phyloP scores from a whole-genome alignment of 768 basidiomycete species.

The Fomitopsis pulvina region DNA sequence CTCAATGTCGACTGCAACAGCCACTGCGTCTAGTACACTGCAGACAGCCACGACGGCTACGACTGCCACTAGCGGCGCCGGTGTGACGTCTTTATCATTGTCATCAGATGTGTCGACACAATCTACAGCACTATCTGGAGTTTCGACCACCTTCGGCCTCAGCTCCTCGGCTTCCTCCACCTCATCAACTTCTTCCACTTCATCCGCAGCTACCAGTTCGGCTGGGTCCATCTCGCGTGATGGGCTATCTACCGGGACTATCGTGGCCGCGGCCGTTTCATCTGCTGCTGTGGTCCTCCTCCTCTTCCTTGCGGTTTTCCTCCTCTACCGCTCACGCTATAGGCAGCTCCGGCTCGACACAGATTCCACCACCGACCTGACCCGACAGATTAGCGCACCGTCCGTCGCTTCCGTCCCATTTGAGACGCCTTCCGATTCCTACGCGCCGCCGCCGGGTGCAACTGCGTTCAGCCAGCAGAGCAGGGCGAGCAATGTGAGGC shows the following conservation, averaged over 20 bases:
- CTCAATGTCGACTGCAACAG: no score
- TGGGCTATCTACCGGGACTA: conserved; percentile 10
- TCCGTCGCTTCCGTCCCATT: neutral
- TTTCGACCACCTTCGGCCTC: neutral
- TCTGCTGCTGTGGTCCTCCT: conserved; percentile 10
- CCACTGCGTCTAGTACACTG: no score
- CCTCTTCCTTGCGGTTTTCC: conserved; percentile 12
- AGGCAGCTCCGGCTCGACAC: conserved; percentile 4
- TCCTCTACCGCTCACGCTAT: conserved; percentile 11
- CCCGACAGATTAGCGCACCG: neutral
- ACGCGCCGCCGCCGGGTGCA: neutral
- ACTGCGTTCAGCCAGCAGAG: neutral
- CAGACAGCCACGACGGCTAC: no score
- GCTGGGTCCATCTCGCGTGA: neutral
- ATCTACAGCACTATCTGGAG: neutral
- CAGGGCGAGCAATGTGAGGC: neutral
- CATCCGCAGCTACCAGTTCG: neutral
- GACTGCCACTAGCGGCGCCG: no score
- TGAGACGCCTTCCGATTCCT: neutral
- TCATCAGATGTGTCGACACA: neutral
- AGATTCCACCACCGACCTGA: conserved; percentile 1
- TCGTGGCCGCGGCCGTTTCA: conserved; percentile 11
- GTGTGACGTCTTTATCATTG: no score
- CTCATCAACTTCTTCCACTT: conserved; percentile 5
- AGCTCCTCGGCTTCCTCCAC: neutral